These are phyloP conservation scores for Rhizopus sp. DNA, from an alignment of 371 early-diverging fungal genomes.

Conservation along the genomic window DNA sequence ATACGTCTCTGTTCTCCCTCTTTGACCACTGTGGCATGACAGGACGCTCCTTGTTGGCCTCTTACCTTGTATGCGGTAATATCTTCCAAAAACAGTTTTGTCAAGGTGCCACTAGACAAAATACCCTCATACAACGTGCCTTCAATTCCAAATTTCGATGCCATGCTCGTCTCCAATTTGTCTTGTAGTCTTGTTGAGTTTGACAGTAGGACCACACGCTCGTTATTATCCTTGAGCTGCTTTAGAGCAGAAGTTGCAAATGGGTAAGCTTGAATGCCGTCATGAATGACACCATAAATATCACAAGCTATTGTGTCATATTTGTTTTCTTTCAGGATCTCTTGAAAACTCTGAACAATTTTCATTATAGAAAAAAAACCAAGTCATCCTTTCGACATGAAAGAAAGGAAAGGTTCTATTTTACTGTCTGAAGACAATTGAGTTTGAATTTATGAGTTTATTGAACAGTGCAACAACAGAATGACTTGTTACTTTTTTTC, in stretches of 20 bases:
- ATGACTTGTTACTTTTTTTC: no score
- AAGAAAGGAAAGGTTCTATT: no score
- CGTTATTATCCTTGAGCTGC: slow-evolving; percentile 12
- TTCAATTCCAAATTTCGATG: slow-evolving; percentile 29
- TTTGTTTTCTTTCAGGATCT: slow-evolving; percentile 13
- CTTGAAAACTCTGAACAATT: slow-evolving; percentile 19
- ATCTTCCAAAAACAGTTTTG: slow-evolving; percentile 33
- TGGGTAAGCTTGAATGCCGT: slow-evolving; percentile 38
- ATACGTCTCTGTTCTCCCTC: slow-evolving; percentile 14
- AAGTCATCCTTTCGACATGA: no score
- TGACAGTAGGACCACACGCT: slow-evolving; percentile 37
- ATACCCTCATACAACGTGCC: slow-evolving; percentile 28
- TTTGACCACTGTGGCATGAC: slow-evolving; percentile 22
- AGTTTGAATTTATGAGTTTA: no score
- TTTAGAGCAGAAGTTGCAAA: slow-evolving; percentile 30
- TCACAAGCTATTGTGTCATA: slow-evolving; percentile 48
- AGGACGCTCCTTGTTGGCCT: slow-evolving; percentile 6
- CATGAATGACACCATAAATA: slow-evolving; percentile 51
- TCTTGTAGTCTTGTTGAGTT: slow-evolving; percentile 44
- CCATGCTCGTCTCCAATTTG: slow-evolving; percentile 30
- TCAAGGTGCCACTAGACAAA: slow-evolving; percentile 45
- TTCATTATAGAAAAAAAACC: slow-evolving; percentile 15
- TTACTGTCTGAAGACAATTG: no score
- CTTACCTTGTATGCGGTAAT: slow-evolving; percentile 13
- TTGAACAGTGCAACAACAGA: no score